Conservation (phyloP, 1,284 basidiomycete species). For the Coriolopsis trogii region DNA sequence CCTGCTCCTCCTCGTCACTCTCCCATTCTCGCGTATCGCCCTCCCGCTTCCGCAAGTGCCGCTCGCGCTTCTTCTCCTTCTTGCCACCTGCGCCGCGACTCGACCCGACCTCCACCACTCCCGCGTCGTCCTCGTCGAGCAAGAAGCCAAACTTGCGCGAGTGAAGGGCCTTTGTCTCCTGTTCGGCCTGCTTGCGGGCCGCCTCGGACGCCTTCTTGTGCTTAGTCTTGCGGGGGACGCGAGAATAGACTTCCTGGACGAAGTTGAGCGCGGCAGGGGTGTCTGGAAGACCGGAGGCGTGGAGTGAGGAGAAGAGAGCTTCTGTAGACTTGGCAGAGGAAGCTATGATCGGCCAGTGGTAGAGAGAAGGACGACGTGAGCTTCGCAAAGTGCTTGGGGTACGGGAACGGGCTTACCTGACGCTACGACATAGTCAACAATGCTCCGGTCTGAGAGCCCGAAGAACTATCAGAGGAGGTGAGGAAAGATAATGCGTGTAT, state of each 20-base stretch:
- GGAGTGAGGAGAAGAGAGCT: conserved; percentile 75
- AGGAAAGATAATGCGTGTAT: background rate
- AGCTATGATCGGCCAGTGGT: no score
- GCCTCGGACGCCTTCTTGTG: conserved; percentile 60
- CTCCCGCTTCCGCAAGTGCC: conserved; percentile 79
- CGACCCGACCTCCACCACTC: conserved; percentile 42
- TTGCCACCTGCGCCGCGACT: conserved; percentile 25
- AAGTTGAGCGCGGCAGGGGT: conserved; percentile 81
- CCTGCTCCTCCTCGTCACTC: conserved; percentile 84
- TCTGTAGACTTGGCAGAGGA: conserved; percentile 82
- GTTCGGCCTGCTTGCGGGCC: conserved; percentile 65
- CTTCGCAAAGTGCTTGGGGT: conserved; percentile 12
- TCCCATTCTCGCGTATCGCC: conserved; percentile 83
- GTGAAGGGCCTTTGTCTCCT: conserved; percentile 70
- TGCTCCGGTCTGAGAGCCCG: conserved; percentile 80
- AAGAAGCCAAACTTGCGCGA: conserved; percentile 80
- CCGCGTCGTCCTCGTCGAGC: conserved; percentile 68
- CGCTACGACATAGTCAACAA: conserved; percentile 85
- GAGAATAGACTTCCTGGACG: conserved; percentile 74
- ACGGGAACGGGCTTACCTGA: conserved; percentile 57
- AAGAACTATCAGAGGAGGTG: conserved; percentile 58
- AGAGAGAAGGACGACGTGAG: conserved; percentile 7
- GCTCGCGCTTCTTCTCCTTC: conserved; percentile 58
- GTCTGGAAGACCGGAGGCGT: conserved; percentile 79
- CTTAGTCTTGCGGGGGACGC: conserved; percentile 75